Evolutionary conservation across 2,329 filamentous ascomycete species (phyloP), one percentile per base, ranked within the genome.

Genomic region (Coleophoma eucalyptorum): DNA sequence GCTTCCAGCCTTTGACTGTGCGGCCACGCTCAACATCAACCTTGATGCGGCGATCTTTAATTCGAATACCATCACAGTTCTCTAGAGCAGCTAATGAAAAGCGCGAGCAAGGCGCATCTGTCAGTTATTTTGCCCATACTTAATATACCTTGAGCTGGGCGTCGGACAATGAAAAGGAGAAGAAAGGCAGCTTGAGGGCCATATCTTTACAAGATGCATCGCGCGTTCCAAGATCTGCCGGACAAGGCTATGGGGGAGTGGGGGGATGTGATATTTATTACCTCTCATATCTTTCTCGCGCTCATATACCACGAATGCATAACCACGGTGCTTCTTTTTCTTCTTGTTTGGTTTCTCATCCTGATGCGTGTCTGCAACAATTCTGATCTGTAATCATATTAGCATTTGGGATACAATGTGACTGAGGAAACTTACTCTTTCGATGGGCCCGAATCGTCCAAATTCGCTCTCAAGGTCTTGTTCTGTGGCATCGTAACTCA

Each of bases 211-310:
- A 69, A 69, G 72, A 69, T 65, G 61, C 60, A 57, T 47, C 42
- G 42, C 42, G 37, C 51, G 44, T 54, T 49, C 48, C 52, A 34
- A 47, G 37, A 51, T 58, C 54, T 50, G 52, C 40, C 48, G 48
- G 49, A 51, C 45, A 49, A 57, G 55, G 59, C 59, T 67, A 59
- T 65, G 62, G 65, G 66, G 62, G 62, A 62, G 65, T 68, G 54
- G 26, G 55, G 57, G 70, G 66, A 62, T 69, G 67, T 73, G 69
- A 68, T 66, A 68, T 71, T 38, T 18, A 75, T 83, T 95, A 97
- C 92, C 91, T 90, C 95, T 95, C 92, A 97, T 97, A 69, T 97
- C 94, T 72, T 93, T 92, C 73, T 97, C 94, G 69, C 90, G 87
- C 72, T 97, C 93, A 67, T 93, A 99, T 49, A 97, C 90, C 61